phyloP scores from a whole-genome alignment of 2,329 filamentous ascomycete species.

The Curvularia verruculosa region DNA sequence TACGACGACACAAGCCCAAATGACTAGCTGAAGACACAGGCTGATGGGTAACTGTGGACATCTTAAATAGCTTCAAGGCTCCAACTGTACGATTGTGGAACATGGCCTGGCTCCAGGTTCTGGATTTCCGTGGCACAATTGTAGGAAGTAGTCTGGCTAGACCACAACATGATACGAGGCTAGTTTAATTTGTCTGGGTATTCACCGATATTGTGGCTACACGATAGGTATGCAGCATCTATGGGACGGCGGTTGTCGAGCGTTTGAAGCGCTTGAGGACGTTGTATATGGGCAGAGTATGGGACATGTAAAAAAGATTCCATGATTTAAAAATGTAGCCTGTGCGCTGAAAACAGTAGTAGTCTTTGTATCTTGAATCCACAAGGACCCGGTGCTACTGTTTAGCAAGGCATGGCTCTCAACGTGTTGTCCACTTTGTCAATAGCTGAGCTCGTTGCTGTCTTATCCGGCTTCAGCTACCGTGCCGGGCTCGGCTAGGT shows the following conservation, averaged over 20 bases:
- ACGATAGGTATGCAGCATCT: conserved; percentile 2
- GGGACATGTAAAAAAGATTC: not conserved
- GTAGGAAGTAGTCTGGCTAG: conserved; percentile 8
- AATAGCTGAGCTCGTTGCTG: not conserved
- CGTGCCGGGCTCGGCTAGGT: conserved; percentile 8
- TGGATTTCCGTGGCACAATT: conserved; percentile 7
- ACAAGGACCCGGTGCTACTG: not conserved
- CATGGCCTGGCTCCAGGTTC: not conserved
- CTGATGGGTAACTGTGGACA: not conserved
- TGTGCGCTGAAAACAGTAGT: not conserved
- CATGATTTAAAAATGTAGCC: not conserved
- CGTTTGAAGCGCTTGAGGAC: not conserved
- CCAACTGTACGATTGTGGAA: not conserved
- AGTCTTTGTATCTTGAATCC: not conserved
- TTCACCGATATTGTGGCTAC: conserved; percentile 18
- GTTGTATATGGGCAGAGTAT: not conserved
- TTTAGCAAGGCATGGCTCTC: not conserved
- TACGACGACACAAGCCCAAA: not conserved
- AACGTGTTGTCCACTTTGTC: not conserved
- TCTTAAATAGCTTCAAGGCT: conserved; percentile 14
- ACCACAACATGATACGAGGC: conserved; percentile 18
- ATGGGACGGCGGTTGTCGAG: not conserved
- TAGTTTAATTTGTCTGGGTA: conserved; percentile 14
- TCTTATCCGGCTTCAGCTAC: not conserved
- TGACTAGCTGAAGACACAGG: not conserved